A percentile compares a stretch with the other conserved stretches of the same genome.
These are phyloP conservation scores for Elymus sibiricus DNA, from an alignment of 176 grass and related monocot genomes.

Conservation along the genomic window DNA sequence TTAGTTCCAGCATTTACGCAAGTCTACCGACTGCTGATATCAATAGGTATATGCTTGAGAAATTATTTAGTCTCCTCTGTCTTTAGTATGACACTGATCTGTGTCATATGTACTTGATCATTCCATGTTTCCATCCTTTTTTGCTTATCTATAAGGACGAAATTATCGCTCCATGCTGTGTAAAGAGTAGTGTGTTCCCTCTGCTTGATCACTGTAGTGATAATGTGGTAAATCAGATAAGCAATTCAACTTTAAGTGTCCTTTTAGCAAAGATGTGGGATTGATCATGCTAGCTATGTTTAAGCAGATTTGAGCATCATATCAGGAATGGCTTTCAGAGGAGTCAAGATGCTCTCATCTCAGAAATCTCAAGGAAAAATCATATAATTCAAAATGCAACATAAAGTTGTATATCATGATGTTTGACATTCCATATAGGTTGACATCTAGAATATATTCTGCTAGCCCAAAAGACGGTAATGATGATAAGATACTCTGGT, in stretches of 20 bases:
- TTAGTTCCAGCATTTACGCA: conserved; percentile 95
- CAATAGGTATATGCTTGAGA: no score
- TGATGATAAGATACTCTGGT: background rate
- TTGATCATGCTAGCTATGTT: background rate
- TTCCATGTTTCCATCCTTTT: no score
- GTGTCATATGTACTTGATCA: no score
- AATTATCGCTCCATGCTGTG: background rate
- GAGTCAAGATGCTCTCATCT: background rate
- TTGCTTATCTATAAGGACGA: conserved; percentile 40
- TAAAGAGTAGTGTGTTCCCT: background rate
- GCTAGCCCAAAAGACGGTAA: no score
- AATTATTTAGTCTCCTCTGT: no score
- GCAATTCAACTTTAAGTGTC: background rate
- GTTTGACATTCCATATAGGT: background rate
- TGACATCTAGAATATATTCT: background rate
- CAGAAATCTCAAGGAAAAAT: background rate
- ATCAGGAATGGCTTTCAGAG: background rate
- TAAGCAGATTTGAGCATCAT: background rate
- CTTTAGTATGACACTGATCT: background rate
- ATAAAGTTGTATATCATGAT: background rate
- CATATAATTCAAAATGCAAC: background rate
- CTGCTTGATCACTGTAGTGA: background rate
- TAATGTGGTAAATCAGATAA: conserved; percentile 1
- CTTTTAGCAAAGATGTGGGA: background rate
- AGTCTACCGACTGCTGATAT: conserved; percentile 43